Percentiles rank a stretch among this genome's conserved stretches.
Conservation (phyloP, 176 grass and related monocot species). For the Raddia distichophylla region DNA sequence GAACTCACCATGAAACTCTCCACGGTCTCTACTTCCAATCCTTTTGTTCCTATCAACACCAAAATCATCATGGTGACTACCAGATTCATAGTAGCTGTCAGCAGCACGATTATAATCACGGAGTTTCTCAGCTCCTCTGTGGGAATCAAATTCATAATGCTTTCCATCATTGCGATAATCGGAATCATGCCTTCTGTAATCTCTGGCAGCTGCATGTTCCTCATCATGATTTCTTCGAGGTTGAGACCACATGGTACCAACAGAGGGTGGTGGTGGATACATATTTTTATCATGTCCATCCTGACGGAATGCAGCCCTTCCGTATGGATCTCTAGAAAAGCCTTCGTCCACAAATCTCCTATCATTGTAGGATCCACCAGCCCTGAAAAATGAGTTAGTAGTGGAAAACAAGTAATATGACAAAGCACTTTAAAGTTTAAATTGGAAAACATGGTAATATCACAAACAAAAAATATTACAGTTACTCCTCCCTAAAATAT, state of each 20-base stretch:
- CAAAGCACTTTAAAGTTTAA: neutral
- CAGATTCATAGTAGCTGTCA: constrained; percentile 67
- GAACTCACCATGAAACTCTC: constrained; percentile 55
- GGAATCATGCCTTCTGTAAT: constrained; percentile 66
- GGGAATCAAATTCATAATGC: constrained; percentile 57
- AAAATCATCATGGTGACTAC: constrained; percentile 70
- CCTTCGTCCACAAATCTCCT: constrained; percentile 74
- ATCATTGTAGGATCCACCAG: constrained; percentile 73
- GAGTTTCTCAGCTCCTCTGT: constrained; percentile 57
- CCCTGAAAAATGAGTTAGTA: constrained; percentile 66
- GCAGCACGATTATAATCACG: constrained; percentile 55
- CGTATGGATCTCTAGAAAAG: constrained; percentile 67
- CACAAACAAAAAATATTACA: neutral
- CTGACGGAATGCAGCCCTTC: constrained; percentile 64
- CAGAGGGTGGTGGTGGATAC: constrained; percentile 63
- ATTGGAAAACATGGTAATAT: constrained; percentile 3
- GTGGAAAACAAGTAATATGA: constrained; percentile 45
- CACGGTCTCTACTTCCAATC: constrained; percentile 72
- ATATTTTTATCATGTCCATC: constrained; percentile 70
- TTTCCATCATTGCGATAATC: constrained; percentile 45
- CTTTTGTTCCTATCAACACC: constrained; percentile 80
- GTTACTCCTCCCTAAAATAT: neutral
- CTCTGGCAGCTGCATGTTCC: constrained; percentile 64
- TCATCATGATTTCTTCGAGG: constrained; percentile 78
- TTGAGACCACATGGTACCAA: constrained; percentile 66